phyloP scores from a whole-genome alignment of 139 green algal species.

The Asterochloris sp. region DNA sequence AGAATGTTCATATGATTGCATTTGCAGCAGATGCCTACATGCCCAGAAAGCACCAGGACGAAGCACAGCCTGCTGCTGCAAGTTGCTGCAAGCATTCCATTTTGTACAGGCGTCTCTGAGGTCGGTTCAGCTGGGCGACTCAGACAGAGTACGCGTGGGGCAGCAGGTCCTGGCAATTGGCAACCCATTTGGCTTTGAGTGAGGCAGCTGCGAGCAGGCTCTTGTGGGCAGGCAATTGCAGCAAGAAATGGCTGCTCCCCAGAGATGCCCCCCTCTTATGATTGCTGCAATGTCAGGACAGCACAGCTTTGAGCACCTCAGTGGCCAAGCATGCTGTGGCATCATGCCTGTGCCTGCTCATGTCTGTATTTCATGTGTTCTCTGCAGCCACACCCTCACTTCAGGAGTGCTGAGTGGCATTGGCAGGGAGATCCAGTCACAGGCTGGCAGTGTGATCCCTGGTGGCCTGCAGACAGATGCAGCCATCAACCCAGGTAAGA shows the following conservation, averaged over 20 bases:
- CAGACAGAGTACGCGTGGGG: constrained; percentile 49
- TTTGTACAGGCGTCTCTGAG: constrained; percentile 33
- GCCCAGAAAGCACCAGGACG: too few species aligned
- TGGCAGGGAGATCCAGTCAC: constrained; percentile 56
- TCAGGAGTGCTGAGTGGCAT: constrained; percentile 52
- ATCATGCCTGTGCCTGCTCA: background rate
- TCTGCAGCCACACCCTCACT: background rate
- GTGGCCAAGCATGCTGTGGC: background rate
- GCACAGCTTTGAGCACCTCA: too few species aligned
- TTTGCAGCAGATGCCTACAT: too few species aligned
- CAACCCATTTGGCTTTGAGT: constrained; percentile 56
- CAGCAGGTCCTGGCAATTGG: constrained; percentile 70
- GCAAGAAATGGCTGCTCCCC: too few species aligned
- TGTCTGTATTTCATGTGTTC: background rate
- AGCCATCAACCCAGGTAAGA: constrained; percentile 49
- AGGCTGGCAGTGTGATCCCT: constrained; percentile 40
- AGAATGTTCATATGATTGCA: too few species aligned
- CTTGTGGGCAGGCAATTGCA: too few species aligned
- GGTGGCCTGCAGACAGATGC: constrained; percentile 83
- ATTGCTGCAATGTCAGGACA: too few species aligned
- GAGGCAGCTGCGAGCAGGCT: too few species aligned
- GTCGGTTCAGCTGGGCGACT: constrained; percentile 49
- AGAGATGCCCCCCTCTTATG: too few species aligned
- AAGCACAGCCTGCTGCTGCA: too few species aligned
- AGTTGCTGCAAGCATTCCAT: background rate